Evolutionary conservation across 768 basidiomycete species (phyloP), one percentile per base, ranked within the genome.

Genomic region (Calocera cornea): DNA sequence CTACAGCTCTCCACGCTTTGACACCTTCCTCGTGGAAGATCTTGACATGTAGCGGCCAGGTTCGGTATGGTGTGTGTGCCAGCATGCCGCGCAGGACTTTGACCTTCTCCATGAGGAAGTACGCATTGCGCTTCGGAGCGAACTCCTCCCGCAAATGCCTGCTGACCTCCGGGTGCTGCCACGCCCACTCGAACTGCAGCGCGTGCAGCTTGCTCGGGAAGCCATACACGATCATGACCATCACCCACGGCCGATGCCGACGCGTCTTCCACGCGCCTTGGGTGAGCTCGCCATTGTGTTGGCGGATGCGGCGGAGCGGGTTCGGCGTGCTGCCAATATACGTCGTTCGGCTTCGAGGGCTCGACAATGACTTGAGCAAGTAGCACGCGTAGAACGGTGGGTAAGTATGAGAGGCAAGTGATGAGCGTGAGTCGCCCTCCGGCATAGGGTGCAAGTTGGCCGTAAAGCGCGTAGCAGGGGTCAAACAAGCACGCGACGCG

Each of bases 151-250:
- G 81, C 19, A 89, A 77, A 76, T 88, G 86, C n/a, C 88, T 78
- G 1, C 87, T 86, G 29, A 82, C 75, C 69, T 87, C 79, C 11
- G 88, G 87, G 74, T 91, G 86, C 74, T 91, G 89, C 90, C 90
- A 92, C 33, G 87, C 74, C 88, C 88, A 91, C 77, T 90, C 89
- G 71, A 91, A 91, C 75, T 90, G 84, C 27, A 85, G 76, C 12
- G 91, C 90, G 1, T 88, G 83, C 74, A 90, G 75, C 74, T 84
- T 85, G 67, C 87, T 89, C 0, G 90, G 89, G 71, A 93, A 92
- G 2, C 90, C 91, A 73, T 89, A 82, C 1, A 92, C 86, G 40
- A 92, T 86, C 86, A 92, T 87, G 68, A 87, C 85, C 89, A 93
- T 91, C 12, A 84, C 81, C 90, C 89, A 92, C 44, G 88, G 88